Evolutionary conservation across 495 filamentous ascomycete species (phyloP).

Genomic region (Aspergillus carlsbadensis): DNA sequence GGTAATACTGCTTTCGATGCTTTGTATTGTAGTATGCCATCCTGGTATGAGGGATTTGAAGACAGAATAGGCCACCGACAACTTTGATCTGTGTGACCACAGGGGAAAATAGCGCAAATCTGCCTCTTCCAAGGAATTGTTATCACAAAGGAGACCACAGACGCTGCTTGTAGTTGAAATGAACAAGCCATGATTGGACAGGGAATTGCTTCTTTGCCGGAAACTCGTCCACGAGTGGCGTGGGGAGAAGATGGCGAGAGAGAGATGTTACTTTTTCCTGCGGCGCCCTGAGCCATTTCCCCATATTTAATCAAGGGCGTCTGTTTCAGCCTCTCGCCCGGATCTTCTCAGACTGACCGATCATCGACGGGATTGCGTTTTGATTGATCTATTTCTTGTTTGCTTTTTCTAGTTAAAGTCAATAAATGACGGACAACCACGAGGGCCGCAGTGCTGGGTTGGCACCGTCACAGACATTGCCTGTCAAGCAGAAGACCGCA

Average conservation of each 20-base stretch:
- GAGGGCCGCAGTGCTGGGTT: background rate
- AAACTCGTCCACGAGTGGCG: background rate
- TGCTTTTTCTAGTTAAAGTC: background rate
- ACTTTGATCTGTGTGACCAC: too few species aligned
- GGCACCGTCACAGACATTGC: background rate
- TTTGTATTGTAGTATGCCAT: too few species aligned
- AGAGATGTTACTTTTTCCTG: background rate
- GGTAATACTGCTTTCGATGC: background rate
- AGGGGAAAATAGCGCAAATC: too few species aligned
- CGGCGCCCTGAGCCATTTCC: background rate
- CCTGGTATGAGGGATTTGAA: too few species aligned
- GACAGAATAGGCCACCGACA: too few species aligned
- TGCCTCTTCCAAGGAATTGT: too few species aligned
- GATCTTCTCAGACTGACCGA: background rate
- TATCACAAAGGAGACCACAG: too few species aligned
- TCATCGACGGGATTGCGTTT: background rate
- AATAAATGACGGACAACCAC: background rate
- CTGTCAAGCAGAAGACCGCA: background rate
- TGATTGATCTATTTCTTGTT: background rate
- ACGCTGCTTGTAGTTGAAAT: background rate
- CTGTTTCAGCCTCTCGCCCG: background rate
- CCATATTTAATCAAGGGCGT: background rate
- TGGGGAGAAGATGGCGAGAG: background rate
- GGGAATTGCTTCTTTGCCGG: background rate
- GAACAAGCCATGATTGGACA: background rate